phyloP scores from a whole-genome alignment of 192 early-diverging fungal species.

The Radiomyces spectabilis region DNA sequence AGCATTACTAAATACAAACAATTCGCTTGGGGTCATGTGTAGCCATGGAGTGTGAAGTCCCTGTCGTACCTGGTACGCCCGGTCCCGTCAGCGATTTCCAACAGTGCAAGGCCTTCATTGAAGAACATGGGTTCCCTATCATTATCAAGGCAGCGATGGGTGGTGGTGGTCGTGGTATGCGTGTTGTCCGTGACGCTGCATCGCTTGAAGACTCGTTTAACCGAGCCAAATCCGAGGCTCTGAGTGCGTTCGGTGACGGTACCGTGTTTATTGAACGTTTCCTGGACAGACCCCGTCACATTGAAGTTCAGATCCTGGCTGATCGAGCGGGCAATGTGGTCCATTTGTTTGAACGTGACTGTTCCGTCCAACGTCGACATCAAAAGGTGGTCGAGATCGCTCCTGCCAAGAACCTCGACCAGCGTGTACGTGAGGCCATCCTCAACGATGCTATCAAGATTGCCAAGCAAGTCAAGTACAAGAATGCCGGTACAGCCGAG shows the following conservation, averaged over 20 bases:
- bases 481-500: slow-evolving; percentile 96
- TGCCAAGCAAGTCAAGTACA: slow-evolving; percentile 81
- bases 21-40: not conserved
- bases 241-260: slow-evolving; percentile 91
- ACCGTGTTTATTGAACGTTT: slow-evolving; percentile 95
- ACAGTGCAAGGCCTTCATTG: slow-evolving; percentile 67
- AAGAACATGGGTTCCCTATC: slow-evolving; percentile 81
- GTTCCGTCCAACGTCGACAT: slow-evolving; percentile 94
- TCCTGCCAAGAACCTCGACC: slow-evolving; percentile 69
- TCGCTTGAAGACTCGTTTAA: slow-evolving; percentile 74
- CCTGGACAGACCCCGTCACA: slow-evolving; percentile 86
- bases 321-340: slow-evolving; percentile 81
- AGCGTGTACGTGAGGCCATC: slow-evolving; percentile 65
- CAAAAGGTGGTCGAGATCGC: slow-evolving; percentile 96
- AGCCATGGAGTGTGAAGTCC: slow-evolving; percentile 76
- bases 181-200: slow-evolving; percentile 73
- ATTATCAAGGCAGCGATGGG: slow-evolving; percentile 98
- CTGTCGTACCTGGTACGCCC: slow-evolving; percentile 90
- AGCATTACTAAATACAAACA: too few species aligned
- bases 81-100: slow-evolving; percentile 64
- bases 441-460: slow-evolving; percentile 88
- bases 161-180: slow-evolving; percentile 95
- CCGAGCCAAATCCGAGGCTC: slow-evolving; percentile 82
- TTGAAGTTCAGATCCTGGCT: slow-evolving; percentile 95
- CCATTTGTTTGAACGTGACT: slow-evolving; percentile 93